These are phyloP conservation scores for Bryum argenteum DNA, from an alignment of 225 moss, liverwort and hornwort species.

Conservation along the genomic window DNA sequence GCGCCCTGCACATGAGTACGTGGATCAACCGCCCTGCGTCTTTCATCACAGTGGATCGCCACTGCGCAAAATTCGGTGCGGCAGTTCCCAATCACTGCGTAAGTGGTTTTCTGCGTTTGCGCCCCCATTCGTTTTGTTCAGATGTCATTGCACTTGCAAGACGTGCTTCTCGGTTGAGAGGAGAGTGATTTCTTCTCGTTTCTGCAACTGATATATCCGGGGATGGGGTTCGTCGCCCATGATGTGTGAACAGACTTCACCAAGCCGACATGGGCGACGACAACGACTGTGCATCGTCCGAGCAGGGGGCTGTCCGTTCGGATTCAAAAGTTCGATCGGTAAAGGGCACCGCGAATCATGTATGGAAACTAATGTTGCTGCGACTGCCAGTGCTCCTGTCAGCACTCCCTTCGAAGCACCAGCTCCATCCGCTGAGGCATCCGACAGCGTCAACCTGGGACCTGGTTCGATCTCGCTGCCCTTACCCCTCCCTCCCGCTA, in stretches of 20 bases:
- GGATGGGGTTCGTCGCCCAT: background rate
- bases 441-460: constrained; percentile 65
- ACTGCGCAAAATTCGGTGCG: constrained; percentile 10
- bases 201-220: background rate
- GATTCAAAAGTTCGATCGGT: constrained; percentile 52
- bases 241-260: constrained; percentile 31
- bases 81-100: constrained; percentile 24
- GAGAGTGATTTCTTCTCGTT: background rate
- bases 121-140: background rate
- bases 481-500: background rate
- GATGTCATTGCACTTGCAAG: background rate
- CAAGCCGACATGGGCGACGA: background rate
- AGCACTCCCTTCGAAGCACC: constrained; percentile 45
- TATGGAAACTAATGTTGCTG: constrained; percentile 49
- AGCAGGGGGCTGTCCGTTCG: constrained; percentile 71
- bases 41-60: constrained; percentile 18
- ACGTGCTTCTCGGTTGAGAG: constrained; percentile 4
- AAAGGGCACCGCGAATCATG: constrained; percentile 45
- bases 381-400: constrained; percentile 40
- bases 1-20: constrained; percentile 21
- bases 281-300: constrained; percentile 20
- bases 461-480: constrained; percentile 47
- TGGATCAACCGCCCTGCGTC: constrained; percentile 25
- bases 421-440: constrained; percentile 63
- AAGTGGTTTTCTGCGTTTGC: constrained; percentile 14